phyloP scores from a whole-genome alignment of 2,329 filamentous ascomycete species.

The Fusarium dlaminii region DNA sequence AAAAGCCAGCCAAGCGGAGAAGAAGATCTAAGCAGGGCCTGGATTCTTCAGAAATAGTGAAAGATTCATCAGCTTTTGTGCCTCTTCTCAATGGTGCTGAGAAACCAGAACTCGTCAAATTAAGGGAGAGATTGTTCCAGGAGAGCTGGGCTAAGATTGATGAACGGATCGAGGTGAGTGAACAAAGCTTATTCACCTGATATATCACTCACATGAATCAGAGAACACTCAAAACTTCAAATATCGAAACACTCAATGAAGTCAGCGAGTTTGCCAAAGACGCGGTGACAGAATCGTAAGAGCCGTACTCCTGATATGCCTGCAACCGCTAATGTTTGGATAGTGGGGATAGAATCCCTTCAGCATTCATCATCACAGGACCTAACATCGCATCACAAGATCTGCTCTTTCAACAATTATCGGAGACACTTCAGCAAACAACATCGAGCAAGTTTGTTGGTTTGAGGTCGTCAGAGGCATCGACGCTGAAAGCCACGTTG shows the following conservation, averaged over 20 bases:
- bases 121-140: slow-evolving; percentile 69
- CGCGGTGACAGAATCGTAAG: slow-evolving; percentile 47
- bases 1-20: slow-evolving; percentile 64
- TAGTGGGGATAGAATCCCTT: slow-evolving; percentile 65
- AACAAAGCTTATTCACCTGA: background rate
- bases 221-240: slow-evolving; percentile 67
- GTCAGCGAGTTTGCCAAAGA: slow-evolving; percentile 65
- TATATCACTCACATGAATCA: slow-evolving; percentile 45
- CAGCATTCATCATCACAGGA: slow-evolving; percentile 79
- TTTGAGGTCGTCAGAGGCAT: slow-evolving; percentile 75
- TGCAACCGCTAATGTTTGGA: slow-evolving; percentile 26
- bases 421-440: slow-evolving; percentile 61
- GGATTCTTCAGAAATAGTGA: slow-evolving; percentile 8
- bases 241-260: slow-evolving; percentile 67
- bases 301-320: slow-evolving; percentile 1
- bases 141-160: slow-evolving; percentile 73
- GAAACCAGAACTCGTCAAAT: slow-evolving; percentile 55
- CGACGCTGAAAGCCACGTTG: slow-evolving; percentile 76
- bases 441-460: slow-evolving; percentile 68
- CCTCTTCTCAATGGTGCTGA: slow-evolving; percentile 66
- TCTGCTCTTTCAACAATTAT: slow-evolving; percentile 76
- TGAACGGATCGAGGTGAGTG: slow-evolving; percentile 63
- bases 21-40: slow-evolving; percentile 58
- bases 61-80: slow-evolving; percentile 53
- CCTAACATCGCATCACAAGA: slow-evolving; percentile 81